A percentile compares a stretch with the other conserved stretches of the same genome.
phyloP scores from a whole-genome alignment of 1,284 basidiomycete species.

The Microbotryomycetes sp. region DNA sequence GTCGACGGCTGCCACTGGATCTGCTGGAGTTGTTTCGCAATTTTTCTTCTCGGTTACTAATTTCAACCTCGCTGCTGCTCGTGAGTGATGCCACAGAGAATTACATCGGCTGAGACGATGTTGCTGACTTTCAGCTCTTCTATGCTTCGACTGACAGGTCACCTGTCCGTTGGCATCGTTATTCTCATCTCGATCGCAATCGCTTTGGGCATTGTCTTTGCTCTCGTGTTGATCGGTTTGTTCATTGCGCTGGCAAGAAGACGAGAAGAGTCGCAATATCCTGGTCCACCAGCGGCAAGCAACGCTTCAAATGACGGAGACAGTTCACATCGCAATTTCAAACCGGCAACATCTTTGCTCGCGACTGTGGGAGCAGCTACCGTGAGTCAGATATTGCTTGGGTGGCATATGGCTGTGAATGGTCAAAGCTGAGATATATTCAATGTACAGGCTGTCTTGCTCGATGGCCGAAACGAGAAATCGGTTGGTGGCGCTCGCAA shows the following conservation, averaged over 20 bases:
- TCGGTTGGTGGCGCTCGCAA: background rate
- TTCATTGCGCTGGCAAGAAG: conserved; percentile 62
- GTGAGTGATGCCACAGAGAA: conserved; percentile 19
- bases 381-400: too few relatives aligned
- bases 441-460: conserved; percentile 18
- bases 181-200: conserved; percentile 97
- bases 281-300: conserved; percentile 17
- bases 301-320: background rate
- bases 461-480: conserved; percentile 28
- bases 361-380: conserved; percentile 32
- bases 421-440: background rate
- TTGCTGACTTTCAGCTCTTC: conserved; percentile 8
- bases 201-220: conserved; percentile 86
- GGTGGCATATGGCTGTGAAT: too few relatives aligned
- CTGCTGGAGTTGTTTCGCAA: conserved; percentile 64
- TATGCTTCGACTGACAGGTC: conserved; percentile 50
- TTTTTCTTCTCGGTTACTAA: conserved; percentile 62
- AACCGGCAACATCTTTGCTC: conserved; percentile 22
- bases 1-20: conserved; percentile 60
- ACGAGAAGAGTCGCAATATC: conserved; percentile 15
- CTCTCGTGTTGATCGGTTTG: conserved; percentile 79
- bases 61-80: conserved; percentile 29
- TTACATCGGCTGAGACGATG: background rate
- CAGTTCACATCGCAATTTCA: conserved; percentile 3
- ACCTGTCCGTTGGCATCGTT: conserved; percentile 83